Evolutionary conservation across 495 filamentous ascomycete species (phyloP), one percentile per base, ranked within the genome.

Genomic region (Penicillium desertorum): DNA sequence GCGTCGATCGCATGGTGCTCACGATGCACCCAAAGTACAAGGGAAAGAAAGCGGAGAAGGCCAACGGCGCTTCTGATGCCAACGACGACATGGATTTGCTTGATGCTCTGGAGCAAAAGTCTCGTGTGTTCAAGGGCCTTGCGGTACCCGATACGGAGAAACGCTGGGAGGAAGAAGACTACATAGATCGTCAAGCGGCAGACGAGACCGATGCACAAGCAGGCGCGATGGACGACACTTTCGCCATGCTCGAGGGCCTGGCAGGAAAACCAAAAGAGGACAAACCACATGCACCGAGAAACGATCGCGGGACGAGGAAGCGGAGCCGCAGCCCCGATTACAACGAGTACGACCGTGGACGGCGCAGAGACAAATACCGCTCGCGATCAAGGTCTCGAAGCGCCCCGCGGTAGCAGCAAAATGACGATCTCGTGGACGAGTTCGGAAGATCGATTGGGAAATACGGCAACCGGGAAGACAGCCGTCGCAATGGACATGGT

Each of bases 11-110:
- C 8, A 73, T 97, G 29, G 85, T 98, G 41, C 76, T 85, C 41
- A 90, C 91, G 4, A 89, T 98, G 86, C 93, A 98, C 68, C 94
- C 94, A 23, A 89, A 88, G 56, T 86, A 89, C 70, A 92, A 89
- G 65, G 64, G 65, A 2, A 68, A 75, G 54, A 71, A 80, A 42
- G 48, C 54, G n/a, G 58, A 63, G 19, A 69, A 65, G 29, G 63
- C 51, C 0, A 58, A 53, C 8, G 55, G 65, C n/a, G 50, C 32
- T 16, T 50, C 50, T 14, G 48, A 53, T 17, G 66, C 39, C 1
- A 53, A 67, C 37, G 68, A 70, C 30, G 67, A 73, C 25, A 71
- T 71, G 64, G 72, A 75, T 55, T 68, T 71, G n/a, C 62, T 79
- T 16, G 71, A 71, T 62, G 80, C 79, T n/a, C 62, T 81, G 27